Percentiles rank a stretch among this genome's conserved stretches.
These are phyloP conservation scores for Emergomyces orientalis DNA, from an alignment of 2,329 filamentous ascomycete genomes.

Conservation along the genomic window DNA sequence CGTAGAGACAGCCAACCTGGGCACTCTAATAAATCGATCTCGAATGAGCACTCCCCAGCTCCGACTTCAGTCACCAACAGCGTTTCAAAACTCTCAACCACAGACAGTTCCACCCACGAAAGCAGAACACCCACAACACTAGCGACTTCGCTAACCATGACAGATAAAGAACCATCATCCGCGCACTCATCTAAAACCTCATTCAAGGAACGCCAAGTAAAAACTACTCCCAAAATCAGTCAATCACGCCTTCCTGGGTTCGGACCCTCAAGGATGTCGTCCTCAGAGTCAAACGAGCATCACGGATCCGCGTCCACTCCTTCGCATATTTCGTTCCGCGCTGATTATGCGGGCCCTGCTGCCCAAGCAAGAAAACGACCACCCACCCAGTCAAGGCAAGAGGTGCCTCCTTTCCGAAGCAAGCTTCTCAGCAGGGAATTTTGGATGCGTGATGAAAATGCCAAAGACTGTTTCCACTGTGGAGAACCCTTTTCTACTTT, in stretches of 20 bases:
- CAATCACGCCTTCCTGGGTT: conserved; percentile 40
- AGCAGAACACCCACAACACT: conserved; percentile 23
- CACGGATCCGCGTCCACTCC: conserved; percentile 35
- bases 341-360: conserved; percentile 14
- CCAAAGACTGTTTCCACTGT: conserved; percentile 92
- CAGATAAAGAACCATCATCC: conserved; percentile 23
- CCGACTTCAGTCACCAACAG: conserved; percentile 24
- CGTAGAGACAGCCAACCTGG: conserved; percentile 29
- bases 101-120: conserved; percentile 21
- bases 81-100: conserved; percentile 24
- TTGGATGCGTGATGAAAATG: conserved; percentile 99
- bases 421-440: conserved; percentile 91
- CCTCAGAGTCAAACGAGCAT: conserved; percentile 36
- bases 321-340: conserved; percentile 23
- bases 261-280: conserved; percentile 33
- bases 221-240: conserved; percentile 31
- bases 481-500: conserved; percentile 87
- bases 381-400: conserved; percentile 22
- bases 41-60: conserved; percentile 21
- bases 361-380: conserved; percentile 15
- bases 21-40: conserved; percentile 25
- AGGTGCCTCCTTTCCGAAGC: conserved; percentile 60
- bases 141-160: conserved; percentile 23
- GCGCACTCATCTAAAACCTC: conserved; percentile 23
- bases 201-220: conserved; percentile 24